Percentiles rank a stretch among this genome's conserved stretches.
These are phyloP conservation scores for Jatropha multifida DNA, from an alignment of 441 rosid species.

Conservation along the genomic window DNA sequence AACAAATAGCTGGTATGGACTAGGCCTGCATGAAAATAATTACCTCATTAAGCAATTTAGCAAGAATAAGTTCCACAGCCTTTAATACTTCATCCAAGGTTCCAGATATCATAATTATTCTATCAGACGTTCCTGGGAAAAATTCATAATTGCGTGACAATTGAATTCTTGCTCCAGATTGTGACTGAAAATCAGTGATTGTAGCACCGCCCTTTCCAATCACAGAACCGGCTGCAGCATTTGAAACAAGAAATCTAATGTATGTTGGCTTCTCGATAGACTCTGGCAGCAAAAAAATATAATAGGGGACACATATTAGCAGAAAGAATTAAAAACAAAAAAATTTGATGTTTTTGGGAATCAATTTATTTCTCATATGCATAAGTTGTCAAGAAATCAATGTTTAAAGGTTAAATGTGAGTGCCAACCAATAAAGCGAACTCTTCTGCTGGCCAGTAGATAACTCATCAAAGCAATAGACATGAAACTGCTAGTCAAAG, in stretches of 20 bases:
- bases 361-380: not conserved
- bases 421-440: not conserved
- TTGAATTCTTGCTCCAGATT: constrained; percentile 94
- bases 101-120: constrained; percentile 90
- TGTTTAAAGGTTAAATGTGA: not conserved
- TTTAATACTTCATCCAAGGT: constrained; percentile 63
- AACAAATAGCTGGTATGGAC: not conserved
- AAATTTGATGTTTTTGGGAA: not conserved
- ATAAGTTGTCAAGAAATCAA: not conserved
- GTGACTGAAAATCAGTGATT: constrained; percentile 85
- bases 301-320: constrained; percentile 12
- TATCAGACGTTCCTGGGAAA: constrained; percentile 90
- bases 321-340: not conserved
- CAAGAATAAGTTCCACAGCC: constrained; percentile 84
- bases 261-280: constrained; percentile 76
- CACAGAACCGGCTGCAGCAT: constrained; percentile 97
- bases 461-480: not conserved
- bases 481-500: not conserved
- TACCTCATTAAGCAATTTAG: constrained; percentile 90
- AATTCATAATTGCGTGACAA: constrained; percentile 89
- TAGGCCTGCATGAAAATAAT: constrained; percentile 20
- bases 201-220: constrained; percentile 99
- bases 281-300: constrained; percentile 39
- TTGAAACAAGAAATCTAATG: constrained; percentile 88
- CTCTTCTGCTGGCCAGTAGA: not conserved